Evolutionary conservation across 106 monocot species (phyloP), one percentile per base, ranked within the genome.

Genomic region (Iris macrosiphon): DNA sequence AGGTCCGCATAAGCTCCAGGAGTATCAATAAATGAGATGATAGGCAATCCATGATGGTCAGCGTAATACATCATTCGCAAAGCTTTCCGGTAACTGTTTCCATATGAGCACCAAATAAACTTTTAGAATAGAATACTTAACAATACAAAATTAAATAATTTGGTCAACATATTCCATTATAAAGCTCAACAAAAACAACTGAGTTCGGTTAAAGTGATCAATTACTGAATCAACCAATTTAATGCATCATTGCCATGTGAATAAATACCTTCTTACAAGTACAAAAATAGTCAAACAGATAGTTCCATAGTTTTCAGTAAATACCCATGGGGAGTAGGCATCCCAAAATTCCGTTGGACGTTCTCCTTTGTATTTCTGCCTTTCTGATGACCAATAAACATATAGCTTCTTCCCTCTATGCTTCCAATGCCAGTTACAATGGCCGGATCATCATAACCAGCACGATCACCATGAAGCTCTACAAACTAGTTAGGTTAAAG

Each of bases 381-480:
- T 61, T 83, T 83, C 53, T 83, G 82, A 18, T 83, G 82, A 31
- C 77, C 82, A 23, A 83, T 83, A 40, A 83, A 71, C 73, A 83
- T 77, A 52, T 83, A 83, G 24, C 49, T 69, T 61, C 72, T 73
- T 1, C 82, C 82, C 61, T 77, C 73, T 39, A 83, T 77, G 49
- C 65, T 77, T 66, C 82, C 77, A 52, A 83, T 55, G 22, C 77
- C 82, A 58, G 73, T 77, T 15, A 83, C 77, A 45, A 83, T 77
- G 27, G 74, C 69, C 18, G 70, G 75, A 75, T 74, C 74, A 66
- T 71, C 75, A 75, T 75, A 75, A 40, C 74, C 69, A 42, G 62
- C 80, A 68, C 88, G 74, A 56, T 88, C 88, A 49, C 93, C 93
- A 81, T 94, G 93, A 7, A 94, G 88, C 72, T 94, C 93, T 39